Percentiles rank a stretch among this genome's conserved stretches.
Evolutionary conservation across 1,284 basidiomycete genomes (phyloP).

Genomic region (Apiotrichum sp.): DNA sequence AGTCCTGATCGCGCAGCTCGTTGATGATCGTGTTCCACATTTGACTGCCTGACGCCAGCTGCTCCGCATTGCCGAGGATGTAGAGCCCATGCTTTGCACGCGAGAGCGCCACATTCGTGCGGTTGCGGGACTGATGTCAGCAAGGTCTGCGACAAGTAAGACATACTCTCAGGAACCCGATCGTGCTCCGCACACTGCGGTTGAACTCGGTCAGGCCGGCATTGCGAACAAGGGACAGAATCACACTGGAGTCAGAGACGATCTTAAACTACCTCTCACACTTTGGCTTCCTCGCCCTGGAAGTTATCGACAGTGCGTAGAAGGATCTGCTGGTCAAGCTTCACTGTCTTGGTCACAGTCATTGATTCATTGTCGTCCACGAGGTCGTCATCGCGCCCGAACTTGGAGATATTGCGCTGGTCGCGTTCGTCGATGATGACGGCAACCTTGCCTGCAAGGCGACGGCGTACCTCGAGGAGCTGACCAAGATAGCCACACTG

Average conservation of each 20-base stretch:
- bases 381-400: background rate
- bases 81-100: constrained; percentile 65
- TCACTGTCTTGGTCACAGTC: no score
- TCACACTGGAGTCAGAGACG: constrained; percentile 41
- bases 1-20: constrained; percentile 51
- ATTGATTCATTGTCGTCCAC: background rate
- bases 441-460: constrained; percentile 52
- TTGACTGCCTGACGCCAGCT: constrained; percentile 12
- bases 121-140: constrained; percentile 26
- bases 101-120: constrained; percentile 60
- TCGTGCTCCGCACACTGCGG: constrained; percentile 37
- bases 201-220: constrained; percentile 19
- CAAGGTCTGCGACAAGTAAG: background rate
- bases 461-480: constrained; percentile 56
- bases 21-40: constrained; percentile 61
- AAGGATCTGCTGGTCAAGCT: constrained; percentile 50
- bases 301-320: constrained; percentile 70
- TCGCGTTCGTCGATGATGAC: constrained; percentile 66
- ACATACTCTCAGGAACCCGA: constrained; percentile 63
- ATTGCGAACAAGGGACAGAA: constrained; percentile 61
- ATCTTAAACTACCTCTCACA: constrained; percentile 26
- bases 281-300: constrained; percentile 53
- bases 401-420: constrained; percentile 50
- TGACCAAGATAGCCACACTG: constrained; percentile 50
- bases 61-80: constrained; percentile 60